Evolutionary conservation across 805 yeast species (phyloP), one percentile per base, ranked within the genome.

Genomic region (Kuraishia molischiana): DNA sequence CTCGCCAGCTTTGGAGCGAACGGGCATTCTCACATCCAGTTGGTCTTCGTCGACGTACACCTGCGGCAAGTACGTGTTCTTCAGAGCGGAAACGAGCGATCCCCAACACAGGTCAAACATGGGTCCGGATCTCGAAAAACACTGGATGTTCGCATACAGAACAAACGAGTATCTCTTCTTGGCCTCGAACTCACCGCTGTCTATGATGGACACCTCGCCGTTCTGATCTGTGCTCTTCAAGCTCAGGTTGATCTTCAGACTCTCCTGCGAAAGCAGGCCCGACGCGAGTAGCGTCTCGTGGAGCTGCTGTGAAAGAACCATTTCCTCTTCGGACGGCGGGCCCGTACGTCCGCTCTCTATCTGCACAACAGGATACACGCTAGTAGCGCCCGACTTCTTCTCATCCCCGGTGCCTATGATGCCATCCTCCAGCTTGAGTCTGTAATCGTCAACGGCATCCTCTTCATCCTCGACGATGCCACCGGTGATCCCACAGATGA

Each of bases 251-350:
- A 79, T 76, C 46, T 68, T 67, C 41, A 82, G 61, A 5, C 82
- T 67, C 19, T 67, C 53, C 32, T 62, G 60, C 2, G 70, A 58
- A 15, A 82, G 54, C 18, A 82, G 43, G 21, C 73, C 71, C 10
- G 83, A 72, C 43, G 76, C 77, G 34, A 72, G 56, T 4, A 85
- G 53, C 4, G 72, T 61, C 44, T 83, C 83, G 48, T 76, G 75
- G 19, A 84, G 48, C 41, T 63, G 63, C 53, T 85, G 94, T 1
- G 85, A 73, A 17, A 81, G 50, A 22, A 72, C 74, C 77, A 82
- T 84, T 53, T 86, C 95, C 58, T 86, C 95, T 47, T 79, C 84
- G 1, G 89, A 76, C 21, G 95, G 95, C 1, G 86, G 84, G 11
- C 94, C 92, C 6, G 62, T 53, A 38, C 85, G 66, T 22, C 95